Base-by-base conservation (phyloP, 2,329 filamentous ascomycete genomes). In the Chrysosporium keratinophilum region DNA sequence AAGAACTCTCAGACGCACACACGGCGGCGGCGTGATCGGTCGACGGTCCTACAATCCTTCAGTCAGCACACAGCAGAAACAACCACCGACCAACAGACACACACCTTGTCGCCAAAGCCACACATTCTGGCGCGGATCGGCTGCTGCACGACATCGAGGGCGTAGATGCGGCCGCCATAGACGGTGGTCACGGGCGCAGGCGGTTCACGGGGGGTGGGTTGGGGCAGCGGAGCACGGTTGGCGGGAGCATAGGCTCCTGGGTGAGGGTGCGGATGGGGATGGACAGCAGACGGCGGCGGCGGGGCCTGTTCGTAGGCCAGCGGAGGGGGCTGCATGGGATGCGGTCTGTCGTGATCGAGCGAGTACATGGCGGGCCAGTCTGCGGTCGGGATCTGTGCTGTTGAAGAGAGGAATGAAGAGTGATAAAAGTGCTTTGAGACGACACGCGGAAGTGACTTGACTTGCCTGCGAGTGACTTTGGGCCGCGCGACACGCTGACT, bases 41-140 rank as follows among this genome's bases (percentile, higher is more conserved):
- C 93, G 81, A 60, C 93, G 87, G 69, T 98, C 93, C 87, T 95
- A 64, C n/a, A 56, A 59, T 1, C 5, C 10, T n/a, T 50, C 17
- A 17, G 19, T 4, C 19, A 12, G 44, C 10, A 43, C 17, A 42
- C 17, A 45, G 20, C 7, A 35, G 20, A 44, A n/a, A 37, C 19
- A 35, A 48, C 39, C 45, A 37, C 2, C 23, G 20, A n/a, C 17
- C 11, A 17, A 15, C 3, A 31, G 23, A 14, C 19, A 43, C 74
- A 54, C 72, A 93, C 88, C 79, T 97, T 98, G 75, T 98, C 93
- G 58, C 93, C 93, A 73, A 97, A 98, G 6, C 93, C 93, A 74
- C 93, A 98, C 93, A 97, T 97, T 57, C 93, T 87, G 60, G 93
- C 93, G 63, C 93, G 83, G 63, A 88, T 79, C 49, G 93, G 93